Evolutionary conservation across 2,329 filamentous ascomycete genomes (phyloP), one percentile per base, ranked within the genome.

Genomic region (Teratosphaeria destructans): DNA sequence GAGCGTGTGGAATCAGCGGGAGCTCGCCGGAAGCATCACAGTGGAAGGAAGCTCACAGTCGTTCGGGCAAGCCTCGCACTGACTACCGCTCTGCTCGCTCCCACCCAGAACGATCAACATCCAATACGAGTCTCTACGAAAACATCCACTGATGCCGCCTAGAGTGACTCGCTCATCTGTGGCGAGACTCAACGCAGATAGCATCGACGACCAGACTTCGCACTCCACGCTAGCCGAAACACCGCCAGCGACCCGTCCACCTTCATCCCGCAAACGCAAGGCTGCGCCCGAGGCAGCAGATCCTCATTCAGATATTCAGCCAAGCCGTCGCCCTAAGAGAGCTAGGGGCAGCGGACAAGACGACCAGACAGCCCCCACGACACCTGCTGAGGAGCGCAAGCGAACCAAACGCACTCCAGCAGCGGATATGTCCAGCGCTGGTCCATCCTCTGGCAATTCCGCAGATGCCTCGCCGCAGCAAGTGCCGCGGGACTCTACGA

Each of bases 141-240:
- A 26, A 54, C 27, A 26, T 54, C 32, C 52, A 66, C 89, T 93
- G 86, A 96, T 96, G 91, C 90, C 89, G 85, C 81, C 86, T 84
- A 96, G 92, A 89, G 86, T 94, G 72, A 96, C 93, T 82, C 90
- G 93, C 81, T 94, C 92, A 52, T 62, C 64, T 59, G 59, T 60
- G 52, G 58, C 60, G 61, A 64, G 59, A 57, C 55, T 61, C 73
- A 65, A 70, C 68, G 61, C 63, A 61, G 62, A 62, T 32, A 59
- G 71, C 68, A 65, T 71, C 64, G 65, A 69, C 66, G 62, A 68
- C 56, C 65, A 70, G 60, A 59, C 54, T 35, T 63, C 59, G 54
- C 60, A 67, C 74, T 69, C 68, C 71, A 63, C 69, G 75, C 72
- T 77, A 56, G 66, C 65, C 65, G 59, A 76, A 75, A 69, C 76